A percentile compares a stretch with the other conserved stretches of the same genome.
Conservation (phyloP, 495 filamentous ascomycete genomes). For the Glonium stellatum region DNA sequence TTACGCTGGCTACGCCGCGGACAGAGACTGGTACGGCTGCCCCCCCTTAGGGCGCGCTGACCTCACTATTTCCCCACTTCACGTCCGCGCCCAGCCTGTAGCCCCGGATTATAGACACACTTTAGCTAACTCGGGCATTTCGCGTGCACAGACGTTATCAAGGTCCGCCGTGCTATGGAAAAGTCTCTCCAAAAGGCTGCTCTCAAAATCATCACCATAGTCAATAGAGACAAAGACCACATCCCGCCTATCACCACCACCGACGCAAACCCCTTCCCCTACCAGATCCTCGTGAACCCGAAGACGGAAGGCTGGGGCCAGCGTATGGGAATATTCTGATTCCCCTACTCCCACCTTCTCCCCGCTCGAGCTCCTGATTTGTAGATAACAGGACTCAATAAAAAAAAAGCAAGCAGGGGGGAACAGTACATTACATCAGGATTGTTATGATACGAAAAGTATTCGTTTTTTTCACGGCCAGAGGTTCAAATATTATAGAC, state of each 20-base stretch:
- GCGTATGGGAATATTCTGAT: slow-evolving; percentile 66
- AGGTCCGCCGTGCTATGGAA: slow-evolving; percentile 81
- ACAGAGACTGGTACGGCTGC: slow-evolving; percentile 70
- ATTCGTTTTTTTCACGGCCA: no score
- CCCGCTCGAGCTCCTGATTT: no score
- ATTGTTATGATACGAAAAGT: no score
- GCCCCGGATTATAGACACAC: not conserved
- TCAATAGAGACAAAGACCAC: slow-evolving; percentile 86
- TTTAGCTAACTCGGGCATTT: slow-evolving; percentile 5
- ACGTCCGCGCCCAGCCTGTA: not conserved
- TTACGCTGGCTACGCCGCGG: slow-evolving; percentile 79
- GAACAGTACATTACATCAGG: no score
- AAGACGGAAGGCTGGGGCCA: slow-evolving; percentile 72
- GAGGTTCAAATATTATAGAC: no score
- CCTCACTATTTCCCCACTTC: slow-evolving; percentile 4
- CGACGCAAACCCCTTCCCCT: slow-evolving; percentile 90
- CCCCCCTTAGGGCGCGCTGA: no score
- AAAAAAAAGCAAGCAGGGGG: no score
- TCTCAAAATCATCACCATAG: slow-evolving; percentile 78
- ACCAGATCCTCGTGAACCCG: slow-evolving; percentile 80
- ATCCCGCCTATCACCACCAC: slow-evolving; percentile 94
- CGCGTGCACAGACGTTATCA: slow-evolving; percentile 59
- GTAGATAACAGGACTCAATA: no score
- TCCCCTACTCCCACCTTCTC: no score
- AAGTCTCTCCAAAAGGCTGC: slow-evolving; percentile 76